Conservation (phyloP, 441 rosid genomes). For the Syzygium syzygioides region DNA sequence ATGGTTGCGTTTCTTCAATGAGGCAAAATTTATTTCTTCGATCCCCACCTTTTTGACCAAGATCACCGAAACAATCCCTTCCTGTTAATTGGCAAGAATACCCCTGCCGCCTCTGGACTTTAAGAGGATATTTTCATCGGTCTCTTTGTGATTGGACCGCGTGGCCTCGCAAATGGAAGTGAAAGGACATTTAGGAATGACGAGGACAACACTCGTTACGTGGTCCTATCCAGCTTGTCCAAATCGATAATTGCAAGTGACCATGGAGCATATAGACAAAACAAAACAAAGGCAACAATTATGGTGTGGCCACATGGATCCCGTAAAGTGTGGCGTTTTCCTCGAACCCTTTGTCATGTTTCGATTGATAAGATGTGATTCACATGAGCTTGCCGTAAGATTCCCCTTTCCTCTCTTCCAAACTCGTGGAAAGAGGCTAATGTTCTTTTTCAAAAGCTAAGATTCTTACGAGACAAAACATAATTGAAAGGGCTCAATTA, state of each 20-base stretch:
- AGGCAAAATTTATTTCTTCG: no score
- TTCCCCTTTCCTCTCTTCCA: no score
- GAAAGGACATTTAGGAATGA: not conserved
- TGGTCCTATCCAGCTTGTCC: not conserved
- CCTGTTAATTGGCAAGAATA: no score
- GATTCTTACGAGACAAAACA: no score
- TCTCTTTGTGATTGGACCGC: not conserved
- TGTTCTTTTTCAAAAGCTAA: no score
- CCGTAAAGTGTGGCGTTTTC: not conserved
- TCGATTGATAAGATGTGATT: not conserved
- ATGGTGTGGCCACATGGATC: not conserved
- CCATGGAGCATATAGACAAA: not conserved
- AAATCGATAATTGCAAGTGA: not conserved
- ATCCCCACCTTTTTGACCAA: no score
- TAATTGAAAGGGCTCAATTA: no score
- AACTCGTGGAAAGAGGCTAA: no score
- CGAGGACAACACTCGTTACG: not conserved
- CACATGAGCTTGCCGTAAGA: no score
- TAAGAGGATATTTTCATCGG: not conserved
- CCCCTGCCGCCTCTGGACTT: no score
- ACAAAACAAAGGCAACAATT: no score
- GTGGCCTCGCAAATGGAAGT: accelerated
- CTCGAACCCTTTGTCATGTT: not conserved
- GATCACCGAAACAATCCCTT: no score
- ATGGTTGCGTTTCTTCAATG: not conserved